A percentile compares a stretch with the other conserved stretches of the same genome.
phyloP scores from a whole-genome alignment of 768 basidiomycete species.

The Lactarius vividus region DNA sequence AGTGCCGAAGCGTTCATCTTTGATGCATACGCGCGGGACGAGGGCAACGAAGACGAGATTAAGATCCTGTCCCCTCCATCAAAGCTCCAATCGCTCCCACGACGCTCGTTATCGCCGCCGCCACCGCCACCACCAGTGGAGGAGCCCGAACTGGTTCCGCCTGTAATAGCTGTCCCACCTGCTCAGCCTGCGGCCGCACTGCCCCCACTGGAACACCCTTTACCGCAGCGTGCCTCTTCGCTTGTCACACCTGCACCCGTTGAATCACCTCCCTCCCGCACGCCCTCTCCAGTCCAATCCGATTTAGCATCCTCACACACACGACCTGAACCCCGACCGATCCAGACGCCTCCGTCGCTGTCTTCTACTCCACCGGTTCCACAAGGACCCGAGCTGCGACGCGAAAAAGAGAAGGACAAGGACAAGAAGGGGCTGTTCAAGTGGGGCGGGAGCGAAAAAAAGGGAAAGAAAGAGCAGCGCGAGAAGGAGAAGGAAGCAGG shows the following conservation, averaged over 20 bases:
- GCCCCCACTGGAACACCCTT: conserved; percentile 22
- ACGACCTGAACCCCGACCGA: conserved; percentile 23
- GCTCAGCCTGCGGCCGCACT: conserved; percentile 6
- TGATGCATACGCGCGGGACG: conserved; percentile 74
- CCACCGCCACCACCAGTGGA: conserved; percentile 1
- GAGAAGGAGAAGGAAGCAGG: conserved; percentile 70
- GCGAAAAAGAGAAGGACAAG: conserved; percentile 70
- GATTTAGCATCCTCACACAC: not conserved
- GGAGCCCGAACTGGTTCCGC: conserved; percentile 1
- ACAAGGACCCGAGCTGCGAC: conserved; percentile 74
- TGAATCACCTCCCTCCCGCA: conserved; percentile 42
- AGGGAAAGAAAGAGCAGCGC: conserved; percentile 52
- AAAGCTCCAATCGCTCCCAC: conserved; percentile 13
- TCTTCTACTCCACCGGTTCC: conserved; percentile 30
- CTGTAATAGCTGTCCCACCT: conserved; percentile 11
- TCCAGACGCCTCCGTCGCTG: conserved; percentile 16
- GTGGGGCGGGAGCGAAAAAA: conserved; percentile 44
- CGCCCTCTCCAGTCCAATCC: conserved; percentile 50
- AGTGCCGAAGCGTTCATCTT: conserved; percentile 81
- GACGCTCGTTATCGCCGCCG: conserved; percentile 22
- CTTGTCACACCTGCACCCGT: conserved; percentile 43
- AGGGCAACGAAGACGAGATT: conserved; percentile 39
- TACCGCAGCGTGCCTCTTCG: conserved; percentile 29
- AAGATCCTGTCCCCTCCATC: conserved; percentile 13
- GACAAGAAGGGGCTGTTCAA: conserved; percentile 51